Evolutionary conservation across 1,139 yeast species (phyloP), one percentile per base, ranked within the genome.

Genomic region (Arxiozyma heterogenica): DNA sequence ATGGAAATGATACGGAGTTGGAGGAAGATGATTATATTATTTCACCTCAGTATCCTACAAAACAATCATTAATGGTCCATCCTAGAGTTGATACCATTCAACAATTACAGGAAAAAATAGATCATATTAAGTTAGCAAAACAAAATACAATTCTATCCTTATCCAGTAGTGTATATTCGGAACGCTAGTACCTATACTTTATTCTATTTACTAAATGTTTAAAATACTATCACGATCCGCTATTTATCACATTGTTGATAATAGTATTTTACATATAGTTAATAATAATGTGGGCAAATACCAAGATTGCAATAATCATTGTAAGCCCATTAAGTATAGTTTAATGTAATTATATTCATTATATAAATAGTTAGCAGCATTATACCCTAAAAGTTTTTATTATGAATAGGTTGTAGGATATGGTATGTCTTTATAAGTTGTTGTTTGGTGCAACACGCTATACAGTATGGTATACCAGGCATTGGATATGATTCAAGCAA

Each of bases 21-120:
- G 18, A 48, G 1, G 51, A 53, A 38, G 53, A 44, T 34, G 50
- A 51, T 34, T 46, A 46, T 38, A 23, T 46, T 22, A 46, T 46
- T 18, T 46, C 49, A 2, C 30, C 49, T 34, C 30, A 34, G 38
- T 34, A 20, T 6, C 18, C 22, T 30, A 17, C 18, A 9, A 46
- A 12, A 12, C 27, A 18, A 9, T 11, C 6, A 15, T n/a, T 21
- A 17, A 46, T 50, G n/a, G 20, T 50, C 1, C 56, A 51, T 18
- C 44, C 49, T 5, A 51, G 51, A 38, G 50, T 48, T 22, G 52
- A 53, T 25, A 53, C 53, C 20, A 46, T 57, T 11, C 49, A 45
- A 41, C 41, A 17, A 2, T 41, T 61, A 17, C 59, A 54, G 47
- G 50, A 49, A 11, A 57, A 60, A 44, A 61, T 61, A 17, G 58